Percentiles rank a stretch among this genome's conserved stretches.
Conservation (phyloP, 2,329 filamentous ascomycete species). For the Sclerotinia trifoliorum region DNA sequence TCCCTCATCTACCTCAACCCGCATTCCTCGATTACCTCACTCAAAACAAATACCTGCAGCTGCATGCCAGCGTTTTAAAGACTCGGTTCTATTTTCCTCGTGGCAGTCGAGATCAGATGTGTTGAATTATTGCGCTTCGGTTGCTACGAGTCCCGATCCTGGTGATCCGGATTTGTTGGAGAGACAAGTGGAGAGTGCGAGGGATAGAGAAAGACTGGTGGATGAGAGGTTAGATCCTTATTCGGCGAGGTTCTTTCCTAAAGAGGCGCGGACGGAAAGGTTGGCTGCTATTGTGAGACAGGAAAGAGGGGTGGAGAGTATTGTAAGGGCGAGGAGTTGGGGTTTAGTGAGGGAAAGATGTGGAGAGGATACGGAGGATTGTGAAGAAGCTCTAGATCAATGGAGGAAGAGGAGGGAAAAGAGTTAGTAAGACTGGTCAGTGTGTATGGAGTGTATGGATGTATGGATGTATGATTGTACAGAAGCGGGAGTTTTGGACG, state of each 20-base stretch:
- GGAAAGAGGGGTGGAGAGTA: conserved; percentile 73
- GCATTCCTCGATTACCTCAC: conserved; percentile 51
- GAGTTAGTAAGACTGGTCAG: not conserved
- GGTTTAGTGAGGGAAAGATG: conserved; percentile 74
- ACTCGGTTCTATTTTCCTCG: conserved; percentile 77
- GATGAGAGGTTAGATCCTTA: conserved; percentile 93
- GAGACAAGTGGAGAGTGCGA: conserved; percentile 67
- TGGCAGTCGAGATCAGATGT: conserved; percentile 85
- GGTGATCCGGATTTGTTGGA: conserved; percentile 76
- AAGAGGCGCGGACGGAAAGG: conserved; percentile 76
- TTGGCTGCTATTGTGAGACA: conserved; percentile 72
- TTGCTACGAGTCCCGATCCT: conserved; percentile 84
- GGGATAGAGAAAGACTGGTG: conserved; percentile 69
- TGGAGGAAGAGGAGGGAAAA: conserved; percentile 51
- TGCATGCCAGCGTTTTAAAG: conserved; percentile 71
- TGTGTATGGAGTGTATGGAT: not conserved
- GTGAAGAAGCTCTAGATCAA: conserved; percentile 62
- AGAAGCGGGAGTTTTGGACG: conserved; percentile 19
- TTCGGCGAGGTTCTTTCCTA: conserved; percentile 75
- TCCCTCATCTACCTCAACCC: conserved; percentile 69
- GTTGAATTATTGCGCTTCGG: conserved; percentile 82
- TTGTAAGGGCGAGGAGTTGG: conserved; percentile 83
- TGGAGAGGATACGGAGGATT: conserved; percentile 54
- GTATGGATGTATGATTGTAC: conserved; percentile 7
- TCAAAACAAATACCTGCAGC: conserved; percentile 56